Evolutionary conservation across 345 rosid species (phyloP).

Genomic region (Hypericum perforatum): DNA sequence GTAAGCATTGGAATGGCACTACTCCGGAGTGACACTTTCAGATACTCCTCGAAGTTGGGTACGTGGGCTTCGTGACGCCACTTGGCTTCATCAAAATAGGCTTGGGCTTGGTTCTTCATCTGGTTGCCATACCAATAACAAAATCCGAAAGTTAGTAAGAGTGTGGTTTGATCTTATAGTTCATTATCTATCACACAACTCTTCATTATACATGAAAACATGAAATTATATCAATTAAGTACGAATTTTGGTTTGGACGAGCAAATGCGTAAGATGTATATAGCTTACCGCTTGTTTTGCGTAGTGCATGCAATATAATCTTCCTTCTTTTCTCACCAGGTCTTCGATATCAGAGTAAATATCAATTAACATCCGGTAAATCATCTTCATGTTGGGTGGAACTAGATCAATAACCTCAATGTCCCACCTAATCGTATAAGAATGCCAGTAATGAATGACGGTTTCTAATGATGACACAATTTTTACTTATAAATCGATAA

Average conservation of each 20-base stretch:
- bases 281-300: conserved; percentile 8
- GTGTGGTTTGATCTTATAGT: too few species aligned
- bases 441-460: too few species aligned
- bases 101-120: neutral
- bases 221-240: too few species aligned
- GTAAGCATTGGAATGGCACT: conserved; percentile 1
- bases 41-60: conserved; percentile 15
- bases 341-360: conserved; percentile 8
- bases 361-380: neutral
- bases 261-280: neutral
- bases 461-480: too few species aligned
- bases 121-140: neutral
- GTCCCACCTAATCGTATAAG: conserved; percentile 7
- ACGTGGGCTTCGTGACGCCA: conserved; percentile 5
- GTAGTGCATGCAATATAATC: neutral
- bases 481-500: too few species aligned
- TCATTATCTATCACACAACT: too few species aligned
- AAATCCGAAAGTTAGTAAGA: too few species aligned
- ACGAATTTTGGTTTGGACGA: too few species aligned
- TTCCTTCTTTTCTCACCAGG: conserved; percentile 4
- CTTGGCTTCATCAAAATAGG: conserved; percentile 8
- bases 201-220: too few species aligned
- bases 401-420: neutral
- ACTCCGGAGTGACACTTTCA: neutral
- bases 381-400: conserved; percentile 9